These are phyloP conservation scores for Helichrysum umbraculigerum DNA, from an alignment of 129 eudicot genomes.

Conservation along the genomic window DNA sequence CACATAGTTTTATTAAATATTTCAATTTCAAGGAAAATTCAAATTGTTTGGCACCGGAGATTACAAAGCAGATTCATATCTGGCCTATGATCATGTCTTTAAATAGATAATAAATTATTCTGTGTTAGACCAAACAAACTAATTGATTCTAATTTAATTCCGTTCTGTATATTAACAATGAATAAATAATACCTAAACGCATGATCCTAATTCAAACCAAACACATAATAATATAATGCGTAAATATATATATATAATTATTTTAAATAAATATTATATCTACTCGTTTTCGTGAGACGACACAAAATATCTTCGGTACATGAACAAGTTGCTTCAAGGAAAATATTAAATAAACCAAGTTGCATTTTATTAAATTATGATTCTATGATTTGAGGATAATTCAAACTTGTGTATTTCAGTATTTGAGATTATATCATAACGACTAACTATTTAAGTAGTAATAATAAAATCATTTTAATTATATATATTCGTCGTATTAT, in stretches of 20 bases:
- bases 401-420: not conserved
- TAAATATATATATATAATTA: not conserved
- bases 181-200: conserved; percentile 23
- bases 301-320: conserved; percentile 14
- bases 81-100: not conserved
- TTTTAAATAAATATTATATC: not conserved
- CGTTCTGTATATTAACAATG: conserved; percentile 9
- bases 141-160: conserved; percentile 21
- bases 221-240: conserved; percentile 4
- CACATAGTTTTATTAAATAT: too few species aligned
- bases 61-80: conserved; percentile 18
- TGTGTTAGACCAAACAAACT: conserved; percentile 24
- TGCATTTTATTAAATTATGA: conserved; percentile 13
- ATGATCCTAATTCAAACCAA: conserved; percentile 37
- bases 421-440: too few species aligned
- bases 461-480: too few species aligned
- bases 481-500: too few species aligned
- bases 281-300: conserved; percentile 24
- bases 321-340: conserved; percentile 27
- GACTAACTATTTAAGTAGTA: too few species aligned
- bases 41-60: not conserved
- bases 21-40: not conserved
- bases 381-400: not conserved
- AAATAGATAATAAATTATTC: conserved; percentile 18
- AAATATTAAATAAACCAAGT: conserved; percentile 20